Evolutionary conservation across 2,329 filamentous ascomycete species (phyloP).

Genomic region (Tolypocladium paradoxum): DNA sequence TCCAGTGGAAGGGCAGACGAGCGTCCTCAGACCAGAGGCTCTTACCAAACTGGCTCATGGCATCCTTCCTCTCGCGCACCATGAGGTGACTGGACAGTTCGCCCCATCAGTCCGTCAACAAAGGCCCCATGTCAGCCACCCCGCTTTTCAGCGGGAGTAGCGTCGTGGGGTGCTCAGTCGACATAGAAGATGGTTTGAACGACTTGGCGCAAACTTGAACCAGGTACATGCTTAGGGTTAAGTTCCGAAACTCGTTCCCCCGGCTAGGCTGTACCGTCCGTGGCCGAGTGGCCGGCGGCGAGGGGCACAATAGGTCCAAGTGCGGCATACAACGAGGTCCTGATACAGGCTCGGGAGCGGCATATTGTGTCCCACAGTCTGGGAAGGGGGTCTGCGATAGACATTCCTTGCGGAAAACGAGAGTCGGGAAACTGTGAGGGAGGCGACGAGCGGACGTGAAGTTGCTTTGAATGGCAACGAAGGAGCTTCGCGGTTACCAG

Average conservation of each 20-base stretch:
- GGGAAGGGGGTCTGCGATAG: conserved; percentile 32
- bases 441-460: conserved; percentile 53
- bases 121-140: conserved; percentile 19
- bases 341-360: conserved; percentile 52
- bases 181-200: conserved; percentile 58
- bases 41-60: conserved; percentile 72
- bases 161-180: conserved; percentile 16
- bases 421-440: conserved; percentile 69
- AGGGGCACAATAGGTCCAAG: conserved; percentile 27
- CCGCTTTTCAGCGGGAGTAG: conserved; percentile 41
- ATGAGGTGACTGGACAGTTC: conserved; percentile 46
- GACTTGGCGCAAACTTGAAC: conserved; percentile 67
- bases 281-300: conserved; percentile 20
- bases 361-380: conserved; percentile 33
- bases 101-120: conserved; percentile 35
- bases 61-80: conserved; percentile 46
- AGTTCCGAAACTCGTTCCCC: conserved; percentile 71
- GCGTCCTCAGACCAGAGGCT: conserved; percentile 59
- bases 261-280: conserved; percentile 29
- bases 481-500: conserved; percentile 30
- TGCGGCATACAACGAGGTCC: conserved; percentile 39
- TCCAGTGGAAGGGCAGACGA: conserved; percentile 66
- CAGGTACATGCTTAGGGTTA: conserved; percentile 86
- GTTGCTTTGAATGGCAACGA: conserved; percentile 21
- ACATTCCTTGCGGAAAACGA: conserved; percentile 61